Evolutionary conservation across 768 basidiomycete genomes (phyloP).

Genomic region (Pleurotus sapidus): DNA sequence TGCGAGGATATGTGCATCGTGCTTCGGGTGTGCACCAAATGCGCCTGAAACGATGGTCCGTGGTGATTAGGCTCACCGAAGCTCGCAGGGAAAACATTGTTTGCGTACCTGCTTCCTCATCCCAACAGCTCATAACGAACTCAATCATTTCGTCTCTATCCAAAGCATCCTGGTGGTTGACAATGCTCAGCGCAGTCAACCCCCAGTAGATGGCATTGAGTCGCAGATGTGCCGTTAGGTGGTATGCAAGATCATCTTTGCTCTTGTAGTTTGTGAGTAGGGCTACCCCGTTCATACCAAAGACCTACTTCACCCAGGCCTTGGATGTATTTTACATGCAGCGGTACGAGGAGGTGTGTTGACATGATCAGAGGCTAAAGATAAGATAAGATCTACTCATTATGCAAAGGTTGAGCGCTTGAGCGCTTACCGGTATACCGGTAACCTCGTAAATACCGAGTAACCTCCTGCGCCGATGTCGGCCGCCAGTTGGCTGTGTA

Average conservation of each 20-base stretch:
- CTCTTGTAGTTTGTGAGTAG: slow-evolving; percentile 37
- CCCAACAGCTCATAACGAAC: slow-evolving; percentile 95
- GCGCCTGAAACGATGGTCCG: slow-evolving; percentile 51
- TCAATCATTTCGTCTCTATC: slow-evolving; percentile 80
- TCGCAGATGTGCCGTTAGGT: slow-evolving; percentile 89
- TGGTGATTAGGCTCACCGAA: not conserved
- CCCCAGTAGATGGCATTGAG: slow-evolving; percentile 99
- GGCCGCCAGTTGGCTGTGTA: no score
- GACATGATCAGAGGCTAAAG: not conserved
- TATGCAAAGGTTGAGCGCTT: not conserved
- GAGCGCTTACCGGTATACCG: no score
- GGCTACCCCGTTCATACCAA: not conserved
- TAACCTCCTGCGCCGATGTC: no score
- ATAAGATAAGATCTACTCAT: not conserved
- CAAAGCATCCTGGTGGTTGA: slow-evolving; percentile 77
- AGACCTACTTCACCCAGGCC: slow-evolving; percentile 61
- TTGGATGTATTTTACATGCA: slow-evolving; percentile 77
- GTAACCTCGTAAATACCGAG: no score
- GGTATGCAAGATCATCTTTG: slow-evolving; percentile 83
- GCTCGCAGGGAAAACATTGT: not conserved
- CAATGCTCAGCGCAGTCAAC: slow-evolving; percentile 78
- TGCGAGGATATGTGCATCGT: slow-evolving; percentile 86
- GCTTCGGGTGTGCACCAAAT: slow-evolving; percentile 90
- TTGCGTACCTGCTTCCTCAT: slow-evolving; percentile 73
- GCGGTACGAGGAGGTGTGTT: slow-evolving; percentile 36